phyloP scores from a whole-genome alignment of 225 moss, liverwort and hornwort species.

The Sphagnum contortum region DNA sequence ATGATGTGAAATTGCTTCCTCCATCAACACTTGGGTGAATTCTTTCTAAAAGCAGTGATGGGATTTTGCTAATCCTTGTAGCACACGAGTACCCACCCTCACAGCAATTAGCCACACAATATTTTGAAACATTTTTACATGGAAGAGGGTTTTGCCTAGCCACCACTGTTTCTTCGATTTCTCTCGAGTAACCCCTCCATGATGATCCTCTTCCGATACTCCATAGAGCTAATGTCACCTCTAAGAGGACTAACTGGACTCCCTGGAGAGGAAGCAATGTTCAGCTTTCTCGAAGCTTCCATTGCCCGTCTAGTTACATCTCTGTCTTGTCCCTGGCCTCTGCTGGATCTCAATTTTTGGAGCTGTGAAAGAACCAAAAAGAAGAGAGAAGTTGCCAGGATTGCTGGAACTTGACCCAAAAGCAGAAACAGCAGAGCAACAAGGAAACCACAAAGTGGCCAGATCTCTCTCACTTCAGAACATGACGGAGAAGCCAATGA shows the following conservation, averaged over 20 bases:
- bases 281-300: conserved; percentile 10
- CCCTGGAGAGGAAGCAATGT: not conserved
- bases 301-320: conserved; percentile 4
- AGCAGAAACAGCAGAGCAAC: conserved; percentile 7
- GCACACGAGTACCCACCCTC: too few relatives aligned
- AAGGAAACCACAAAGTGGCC: conserved; percentile 4
- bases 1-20: too few relatives aligned
- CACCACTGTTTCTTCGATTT: not conserved
- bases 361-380: conserved; percentile 6
- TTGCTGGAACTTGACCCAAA: conserved; percentile 7
- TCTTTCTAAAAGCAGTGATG: too few relatives aligned
- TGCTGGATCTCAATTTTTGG: conserved; percentile 6
- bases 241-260: not conserved
- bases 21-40: too few relatives aligned
- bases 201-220: not conserved
- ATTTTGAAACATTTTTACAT: too few relatives aligned
- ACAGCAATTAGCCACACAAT: too few relatives aligned
- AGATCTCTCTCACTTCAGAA: conserved; percentile 1
- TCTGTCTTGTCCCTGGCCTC: not conserved
- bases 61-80: too few relatives aligned
- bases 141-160: too few relatives aligned
- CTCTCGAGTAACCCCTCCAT: conserved; percentile 5
- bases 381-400: conserved; percentile 10
- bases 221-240: not conserved
- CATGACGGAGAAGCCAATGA: too few relatives aligned